Evolutionary conservation across 768 basidiomycete genomes (phyloP), one percentile per base, ranked within the genome.

Genomic region (Pholiota conissans): DNA sequence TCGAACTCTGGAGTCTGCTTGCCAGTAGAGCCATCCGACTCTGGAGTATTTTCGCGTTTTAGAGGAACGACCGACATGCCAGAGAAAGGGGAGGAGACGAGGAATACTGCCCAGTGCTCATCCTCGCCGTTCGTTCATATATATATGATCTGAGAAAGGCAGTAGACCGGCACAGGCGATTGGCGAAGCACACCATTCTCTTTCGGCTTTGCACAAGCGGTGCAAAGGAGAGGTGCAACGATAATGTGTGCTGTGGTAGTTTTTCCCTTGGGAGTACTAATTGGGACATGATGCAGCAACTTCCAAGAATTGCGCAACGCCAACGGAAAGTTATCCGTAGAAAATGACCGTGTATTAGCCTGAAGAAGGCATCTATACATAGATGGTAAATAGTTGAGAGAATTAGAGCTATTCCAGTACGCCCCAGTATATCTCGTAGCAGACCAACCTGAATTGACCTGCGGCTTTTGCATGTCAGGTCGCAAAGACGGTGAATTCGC

Each of bases 221-320:
- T 32, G 26, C 22, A 24, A 46, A 45, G 32, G 28, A 18, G 30
- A 22, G n/a, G 40, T 22, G 29, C 56, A n/a, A 13, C 18, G 42
- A 45, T 45, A 45, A 24, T 45, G 42, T 45, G 18, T 45, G 6
- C 40, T 26, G 42, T 45, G 42, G 42, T 22, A 20, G 42, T 45
- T 45, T 18, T 45, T 18, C 51, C 45, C 28, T 16, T 52, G 32
- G 29, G n/a, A 37, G 20, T 37, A 24, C 40, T 32, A 29, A 57
- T 51, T 37, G 14, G 30, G 24, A 58, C 22, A 58, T 58, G 57
- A 39, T 58, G 57, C 50, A 37, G 42, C 45, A 42, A 18, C 20
- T 37, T 14, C 50, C 30, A 24, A 53, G 50, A 49, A 58, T 58
- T 47, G 51, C 57, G 57, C 57, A 58, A 58, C 50, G 35, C 32